Base-by-base conservation (phyloP, 441 rosid species). In the Erodium trifolium region DNA sequence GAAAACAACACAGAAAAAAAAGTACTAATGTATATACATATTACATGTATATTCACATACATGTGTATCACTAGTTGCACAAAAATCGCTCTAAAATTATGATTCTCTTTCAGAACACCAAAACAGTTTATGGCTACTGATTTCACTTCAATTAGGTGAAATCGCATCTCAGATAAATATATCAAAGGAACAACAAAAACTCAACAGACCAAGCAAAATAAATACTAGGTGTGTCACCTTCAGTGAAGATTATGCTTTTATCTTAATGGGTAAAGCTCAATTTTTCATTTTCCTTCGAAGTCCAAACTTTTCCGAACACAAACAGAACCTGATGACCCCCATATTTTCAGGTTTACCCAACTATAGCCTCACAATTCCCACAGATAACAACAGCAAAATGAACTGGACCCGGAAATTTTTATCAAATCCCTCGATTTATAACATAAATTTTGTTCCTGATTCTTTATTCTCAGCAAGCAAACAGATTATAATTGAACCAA, bases 361-460 rank as follows among this genome's bases (percentile, higher is more conserved):
- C 75, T 82, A 11, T 68, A 76, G 29, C 18, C 77, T 6, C 0
- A 43, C 0, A 45, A 79, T 1, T 76, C 27, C 23, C 2, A 14
- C 1, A 14, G 7, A n/a, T 19, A 23, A 31, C 17, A 29, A 13
- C 37, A 27, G 35, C 1, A 6, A 17, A 29, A 60, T 4, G 8
- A 31, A 27, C 13, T 8, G 1, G 8, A 16, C 70, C 60, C 31
- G 13, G 4, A 64, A 4, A 4, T 41, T 41, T 43, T 23, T 0
- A 55, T 17, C 19, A 9, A 55, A 55, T 17, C 27, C 9, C 62
- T 45, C n/a, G 51, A 45, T 45, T 45, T 11, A 9, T 10, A 34
- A 49, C 62, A 4, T 23, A 23, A 23, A 12, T 2, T 66, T 31
- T n/a, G 23, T 0, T 7, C 43, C 31, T 63, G 79, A 19, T 69